A percentile compares a stretch with the other conserved stretches of the same genome.
Evolutionary conservation across 495 filamentous ascomycete species (phyloP).

Genomic region (Lineolata rhizophorae): DNA sequence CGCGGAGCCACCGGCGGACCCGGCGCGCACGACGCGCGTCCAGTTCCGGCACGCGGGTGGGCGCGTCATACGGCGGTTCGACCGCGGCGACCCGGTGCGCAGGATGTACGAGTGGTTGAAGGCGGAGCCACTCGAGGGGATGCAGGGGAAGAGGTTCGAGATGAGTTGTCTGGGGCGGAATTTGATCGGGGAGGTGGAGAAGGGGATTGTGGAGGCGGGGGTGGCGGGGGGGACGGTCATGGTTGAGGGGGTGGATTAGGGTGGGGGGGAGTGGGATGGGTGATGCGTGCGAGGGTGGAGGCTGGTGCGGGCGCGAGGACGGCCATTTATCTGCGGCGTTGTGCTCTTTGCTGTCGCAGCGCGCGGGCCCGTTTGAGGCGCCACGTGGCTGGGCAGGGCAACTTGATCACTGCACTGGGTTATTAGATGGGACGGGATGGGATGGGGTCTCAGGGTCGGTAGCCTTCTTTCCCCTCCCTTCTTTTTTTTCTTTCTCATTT

Average conservation of each 20-base stretch:
- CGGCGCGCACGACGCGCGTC: constrained; percentile 57
- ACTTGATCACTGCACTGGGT: no score
- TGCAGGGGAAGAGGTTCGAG: constrained; percentile 62
- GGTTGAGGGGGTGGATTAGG: constrained; percentile 56
- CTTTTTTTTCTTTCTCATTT: no score
- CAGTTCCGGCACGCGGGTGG: constrained; percentile 73
- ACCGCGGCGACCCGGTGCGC: constrained; percentile 52
- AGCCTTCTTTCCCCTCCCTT: no score
- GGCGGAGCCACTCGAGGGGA: constrained; percentile 53
- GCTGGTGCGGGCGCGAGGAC: no score
- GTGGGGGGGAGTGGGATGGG: no score
- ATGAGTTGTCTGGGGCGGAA: constrained; percentile 64
- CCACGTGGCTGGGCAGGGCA: no score
- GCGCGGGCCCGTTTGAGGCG: no score
- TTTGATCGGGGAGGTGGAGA: constrained; percentile 48
- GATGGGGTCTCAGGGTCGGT: no score
- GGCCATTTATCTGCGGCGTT: no score
- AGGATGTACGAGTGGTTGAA: constrained; percentile 95
- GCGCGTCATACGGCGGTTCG: constrained; percentile 63
- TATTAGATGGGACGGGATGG: no score
- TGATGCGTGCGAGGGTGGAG: no score
- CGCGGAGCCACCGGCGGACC: constrained; percentile 46
- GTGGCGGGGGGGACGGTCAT: constrained; percentile 80
- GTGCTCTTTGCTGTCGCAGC: no score
- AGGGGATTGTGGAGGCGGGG: constrained; percentile 61